These are phyloP conservation scores for Cladosporium halotolerans DNA, from an alignment of 2,329 filamentous ascomycete species.

Conservation along the genomic window DNA sequence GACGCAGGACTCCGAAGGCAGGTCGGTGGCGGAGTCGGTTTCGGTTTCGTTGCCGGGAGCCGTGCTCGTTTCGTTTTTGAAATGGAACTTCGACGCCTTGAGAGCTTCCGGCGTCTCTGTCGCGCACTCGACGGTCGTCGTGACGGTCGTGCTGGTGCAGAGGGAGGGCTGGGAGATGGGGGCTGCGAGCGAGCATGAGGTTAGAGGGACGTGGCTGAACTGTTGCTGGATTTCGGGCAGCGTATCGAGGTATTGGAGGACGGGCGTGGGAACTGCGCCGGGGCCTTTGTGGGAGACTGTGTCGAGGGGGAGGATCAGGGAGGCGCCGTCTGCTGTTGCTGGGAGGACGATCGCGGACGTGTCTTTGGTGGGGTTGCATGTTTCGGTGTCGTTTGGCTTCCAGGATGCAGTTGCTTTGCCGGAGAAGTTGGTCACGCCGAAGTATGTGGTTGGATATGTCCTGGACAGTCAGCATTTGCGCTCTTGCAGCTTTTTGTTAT, in stretches of 20 bases:
- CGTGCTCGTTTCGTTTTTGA: no score
- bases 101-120: no score
- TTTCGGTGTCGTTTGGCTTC: not conserved
- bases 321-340: not conserved
- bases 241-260: slow-evolving; percentile 1
- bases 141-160: not conserved
- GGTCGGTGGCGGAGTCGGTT: not conserved
- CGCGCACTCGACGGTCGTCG: not conserved
- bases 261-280: not conserved
- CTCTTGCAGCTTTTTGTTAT: not conserved
- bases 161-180: not conserved
- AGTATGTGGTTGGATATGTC: slow-evolving; percentile 3
- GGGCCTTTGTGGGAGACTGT: not conserved
- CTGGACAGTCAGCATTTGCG: not conserved
- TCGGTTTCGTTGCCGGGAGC: no score
- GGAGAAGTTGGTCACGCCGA: not conserved
- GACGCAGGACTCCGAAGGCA: no score
- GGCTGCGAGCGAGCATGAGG: not conserved
- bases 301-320: not conserved
- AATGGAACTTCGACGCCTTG: not conserved
- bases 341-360: not conserved
- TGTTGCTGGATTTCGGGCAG: not conserved
- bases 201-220: not conserved
- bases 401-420: not conserved
- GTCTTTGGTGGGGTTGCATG: not conserved